Evolutionary conservation across 2,329 filamentous ascomycete species (phyloP), one percentile per base, ranked within the genome.

Genomic region (Neocucurbitaria cava): DNA sequence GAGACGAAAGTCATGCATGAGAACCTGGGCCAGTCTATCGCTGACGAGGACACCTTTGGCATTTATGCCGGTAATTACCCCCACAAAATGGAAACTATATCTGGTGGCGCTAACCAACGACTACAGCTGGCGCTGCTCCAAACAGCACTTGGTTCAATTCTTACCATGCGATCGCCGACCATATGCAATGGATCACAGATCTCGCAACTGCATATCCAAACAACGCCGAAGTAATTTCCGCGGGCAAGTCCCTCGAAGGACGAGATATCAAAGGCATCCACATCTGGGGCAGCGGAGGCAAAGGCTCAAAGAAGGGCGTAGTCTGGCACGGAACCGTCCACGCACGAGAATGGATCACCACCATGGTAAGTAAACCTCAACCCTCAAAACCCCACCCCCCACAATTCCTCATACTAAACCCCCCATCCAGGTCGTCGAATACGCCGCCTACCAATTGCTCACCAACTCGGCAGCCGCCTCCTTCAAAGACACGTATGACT

Each of bases 401-500:
- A 15, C 4, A 35, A 5, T 17, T n/a, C 21, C 24, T 24, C 3
- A 30, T 41, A 49, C 54, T 65, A 26, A 64, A n/a, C n/a, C n/a
- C n/a, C 21, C n/a, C 15, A 26, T 3, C 18, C 13, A 52, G 65
- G 66, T 70, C 5, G 70, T 69, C 11, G 74, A 76, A 41, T 76
- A 76, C 35, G 67, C 73, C 1, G 70, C 72, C 1, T 75, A 73
- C 59, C 68, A 72, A 54, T 65, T 76, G 18, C 65, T 76, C 13
- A 71, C 71, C 3, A 67, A 74, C 41, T 42, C 72, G 11, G 61
- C 63, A 1, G 65, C 66, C 38, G 64, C 66, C 2, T 66, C 72
- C 1, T 79, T 84, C 48, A 78, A 89, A 21, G 80, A 88, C 71
- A 83, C 79, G 50, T 88, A 86, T 66, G 88, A 90, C 73, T 87